A percentile compares a stretch with the other conserved stretches of the same genome.
Evolutionary conservation across 305 asterid genomes (phyloP).

Genomic region (Ruellia speciosa): DNA sequence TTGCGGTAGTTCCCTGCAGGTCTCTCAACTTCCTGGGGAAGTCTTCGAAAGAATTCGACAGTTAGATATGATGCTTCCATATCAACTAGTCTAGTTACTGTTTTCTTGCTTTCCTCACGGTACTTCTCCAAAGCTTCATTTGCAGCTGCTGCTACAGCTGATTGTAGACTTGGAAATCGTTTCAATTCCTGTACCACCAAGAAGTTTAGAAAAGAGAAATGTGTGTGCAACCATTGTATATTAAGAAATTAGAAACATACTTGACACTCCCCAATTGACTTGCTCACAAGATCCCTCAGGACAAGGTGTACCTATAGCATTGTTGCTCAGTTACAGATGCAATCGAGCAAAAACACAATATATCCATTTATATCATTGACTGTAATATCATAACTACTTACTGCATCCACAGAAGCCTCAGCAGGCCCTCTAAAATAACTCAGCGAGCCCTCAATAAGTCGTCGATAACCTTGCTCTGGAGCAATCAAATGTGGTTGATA

Average conservation of each 20-base stretch:
- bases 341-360: background rate
- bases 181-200: conserved; percentile 57
- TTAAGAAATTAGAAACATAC: conserved; percentile 29
- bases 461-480: conserved; percentile 94
- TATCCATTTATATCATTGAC: background rate
- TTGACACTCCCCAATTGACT: conserved; percentile 86
- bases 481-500: conserved; percentile 98
- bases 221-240: background rate
- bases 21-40: conserved; percentile 76
- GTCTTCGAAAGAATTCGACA: conserved; percentile 88
- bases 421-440: conserved; percentile 91
- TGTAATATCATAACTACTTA: conserved; percentile 36
- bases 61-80: conserved; percentile 89
- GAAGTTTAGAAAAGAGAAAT: conserved; percentile 16
- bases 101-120: conserved; percentile 78
- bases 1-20: conserved; percentile 17
- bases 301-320: conserved; percentile 74
- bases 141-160: conserved; percentile 74
- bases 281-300: conserved; percentile 89
- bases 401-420: conserved; percentile 95
- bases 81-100: conserved; percentile 74
- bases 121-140: conserved; percentile 71
- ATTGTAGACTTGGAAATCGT: conserved; percentile 77
- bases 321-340: conserved; percentile 13
- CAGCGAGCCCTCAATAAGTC: conserved; percentile 84